Percentiles rank a stretch among this genome's conserved stretches.
These are phyloP conservation scores for Pseudocercospora cruenta DNA, from an alignment of 2,329 filamentous ascomycete species.

Conservation along the genomic window DNA sequence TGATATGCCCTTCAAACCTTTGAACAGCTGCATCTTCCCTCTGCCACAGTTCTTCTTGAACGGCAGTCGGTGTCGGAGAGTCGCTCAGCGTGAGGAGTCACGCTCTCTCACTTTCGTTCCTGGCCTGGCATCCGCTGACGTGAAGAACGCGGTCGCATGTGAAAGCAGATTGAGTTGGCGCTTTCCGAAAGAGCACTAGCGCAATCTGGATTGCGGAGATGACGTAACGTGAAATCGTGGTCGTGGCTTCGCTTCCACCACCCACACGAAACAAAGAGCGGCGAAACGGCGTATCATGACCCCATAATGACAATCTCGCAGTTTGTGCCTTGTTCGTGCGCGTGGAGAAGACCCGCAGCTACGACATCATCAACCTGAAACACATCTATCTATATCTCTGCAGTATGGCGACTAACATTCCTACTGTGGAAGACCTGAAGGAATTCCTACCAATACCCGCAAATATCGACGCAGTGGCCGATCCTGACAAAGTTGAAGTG, in stretches of 20 bases:
- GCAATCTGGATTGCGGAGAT: background rate
- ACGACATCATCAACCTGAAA: background rate
- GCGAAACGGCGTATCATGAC: background rate
- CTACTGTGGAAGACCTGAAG: conserved; percentile 23
- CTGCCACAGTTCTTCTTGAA: no score
- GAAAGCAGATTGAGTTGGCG: background rate
- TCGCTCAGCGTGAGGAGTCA: no score
- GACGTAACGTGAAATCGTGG: background rate
- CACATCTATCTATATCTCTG: background rate
- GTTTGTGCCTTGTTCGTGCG: background rate
- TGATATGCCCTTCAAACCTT: background rate
- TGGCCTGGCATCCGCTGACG: no score
- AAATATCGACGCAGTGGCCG: conserved; percentile 33
- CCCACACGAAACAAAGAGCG: background rate
- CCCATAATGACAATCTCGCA: background rate
- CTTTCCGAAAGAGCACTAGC: background rate
- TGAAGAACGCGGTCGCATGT: no score
- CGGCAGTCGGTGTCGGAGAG: no score
- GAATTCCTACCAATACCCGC: conserved; percentile 40
- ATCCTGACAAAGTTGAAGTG: conserved; percentile 37
- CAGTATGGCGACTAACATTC: conserved; percentile 16
- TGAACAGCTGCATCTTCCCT: background rate
- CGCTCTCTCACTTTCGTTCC: no score
- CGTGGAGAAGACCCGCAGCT: background rate
- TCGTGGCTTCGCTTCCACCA: background rate